A percentile compares a stretch with the other conserved stretches of the same genome.
phyloP scores from a whole-genome alignment of 441 rosid genomes.

The Geranium incanum region DNA sequence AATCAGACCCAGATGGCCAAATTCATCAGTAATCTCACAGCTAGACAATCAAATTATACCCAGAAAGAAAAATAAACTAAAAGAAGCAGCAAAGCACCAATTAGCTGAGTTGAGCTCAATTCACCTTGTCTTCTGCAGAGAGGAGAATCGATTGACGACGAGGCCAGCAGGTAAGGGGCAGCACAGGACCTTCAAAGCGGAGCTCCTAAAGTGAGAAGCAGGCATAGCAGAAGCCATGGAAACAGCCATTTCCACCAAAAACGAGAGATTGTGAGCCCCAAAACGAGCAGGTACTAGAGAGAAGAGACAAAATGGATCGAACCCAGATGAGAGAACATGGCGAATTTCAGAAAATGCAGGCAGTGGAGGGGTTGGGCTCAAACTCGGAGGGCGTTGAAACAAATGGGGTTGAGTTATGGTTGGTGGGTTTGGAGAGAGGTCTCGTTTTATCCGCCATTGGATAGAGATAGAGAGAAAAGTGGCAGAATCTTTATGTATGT shows the following conservation, averaged over 20 bases:
- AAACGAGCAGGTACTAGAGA: neutral
- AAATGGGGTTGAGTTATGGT: neutral
- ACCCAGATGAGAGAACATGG: neutral
- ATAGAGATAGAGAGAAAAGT: neutral
- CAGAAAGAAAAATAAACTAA: neutral
- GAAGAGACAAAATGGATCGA: constrained; percentile 4
- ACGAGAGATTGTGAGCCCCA: neutral
- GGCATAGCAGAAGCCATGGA: constrained; percentile 5
- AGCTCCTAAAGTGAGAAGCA: neutral
- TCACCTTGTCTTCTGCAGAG: constrained; percentile 8
- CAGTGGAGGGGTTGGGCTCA: constrained; percentile 1
- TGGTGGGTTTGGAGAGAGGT: constrained; percentile 10
- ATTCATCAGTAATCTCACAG: neutral
- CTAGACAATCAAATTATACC: neutral
- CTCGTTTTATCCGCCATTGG: constrained; percentile 9
- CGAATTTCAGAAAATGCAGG: constrained; percentile 1
- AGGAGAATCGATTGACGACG: neutral
- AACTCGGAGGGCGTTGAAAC: neutral
- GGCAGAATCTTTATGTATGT: constrained; percentile 1
- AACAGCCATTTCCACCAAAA: constrained; percentile 3
- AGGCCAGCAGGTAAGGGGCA: neutral
- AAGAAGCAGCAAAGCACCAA: neutral
- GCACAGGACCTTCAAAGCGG: neutral
- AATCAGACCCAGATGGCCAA: neutral
- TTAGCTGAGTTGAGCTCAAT: neutral